These are phyloP conservation scores for Kodamaea alishanica DNA, from an alignment of 1,139 yeast species.

Conservation along the genomic window DNA sequence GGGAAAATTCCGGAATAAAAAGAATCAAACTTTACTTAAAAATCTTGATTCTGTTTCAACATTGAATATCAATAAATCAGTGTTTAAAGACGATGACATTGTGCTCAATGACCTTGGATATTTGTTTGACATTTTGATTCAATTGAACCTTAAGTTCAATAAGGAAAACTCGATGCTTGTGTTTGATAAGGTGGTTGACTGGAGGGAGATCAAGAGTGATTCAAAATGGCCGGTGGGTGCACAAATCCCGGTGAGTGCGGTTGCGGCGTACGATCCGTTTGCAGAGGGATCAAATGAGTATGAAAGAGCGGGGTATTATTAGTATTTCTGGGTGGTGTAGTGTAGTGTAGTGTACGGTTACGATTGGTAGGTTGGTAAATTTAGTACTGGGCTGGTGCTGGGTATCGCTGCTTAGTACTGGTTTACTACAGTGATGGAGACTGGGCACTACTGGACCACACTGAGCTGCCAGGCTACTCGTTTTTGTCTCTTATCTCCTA, in stretches of 20 bases:
- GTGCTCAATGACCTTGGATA: slow-evolving; percentile 37
- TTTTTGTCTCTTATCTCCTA: no score
- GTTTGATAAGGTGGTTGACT: slow-evolving; percentile 36
- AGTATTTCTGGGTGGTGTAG: no score
- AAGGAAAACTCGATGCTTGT: slow-evolving; percentile 42
- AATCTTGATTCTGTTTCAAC: slow-evolving; percentile 37
- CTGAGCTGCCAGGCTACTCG: no score
- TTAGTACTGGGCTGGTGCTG: no score
- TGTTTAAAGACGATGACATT: slow-evolving; percentile 35
- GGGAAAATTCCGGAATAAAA: slow-evolving; percentile 25
- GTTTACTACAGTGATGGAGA: no score
- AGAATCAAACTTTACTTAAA: slow-evolving; percentile 31
- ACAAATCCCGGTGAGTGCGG: slow-evolving; percentile 29
- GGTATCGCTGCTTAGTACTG: slow-evolving; percentile 6
- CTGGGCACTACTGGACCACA: no score
- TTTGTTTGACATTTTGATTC: slow-evolving; percentile 39
- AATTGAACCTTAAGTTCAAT: slow-evolving; percentile 36
- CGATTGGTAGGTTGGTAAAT: no score
- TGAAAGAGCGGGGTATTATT: slow-evolving; percentile 2
- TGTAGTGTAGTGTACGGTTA: no score
- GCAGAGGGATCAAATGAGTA: neutral
- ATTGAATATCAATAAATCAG: slow-evolving; percentile 33
- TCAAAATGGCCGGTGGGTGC: slow-evolving; percentile 47
- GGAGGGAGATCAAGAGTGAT: slow-evolving; percentile 37
- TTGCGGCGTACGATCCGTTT: slow-evolving; percentile 10